These are phyloP conservation scores for Coffea humblotiana DNA, from an alignment of 305 asterid species.

Conservation along the genomic window DNA sequence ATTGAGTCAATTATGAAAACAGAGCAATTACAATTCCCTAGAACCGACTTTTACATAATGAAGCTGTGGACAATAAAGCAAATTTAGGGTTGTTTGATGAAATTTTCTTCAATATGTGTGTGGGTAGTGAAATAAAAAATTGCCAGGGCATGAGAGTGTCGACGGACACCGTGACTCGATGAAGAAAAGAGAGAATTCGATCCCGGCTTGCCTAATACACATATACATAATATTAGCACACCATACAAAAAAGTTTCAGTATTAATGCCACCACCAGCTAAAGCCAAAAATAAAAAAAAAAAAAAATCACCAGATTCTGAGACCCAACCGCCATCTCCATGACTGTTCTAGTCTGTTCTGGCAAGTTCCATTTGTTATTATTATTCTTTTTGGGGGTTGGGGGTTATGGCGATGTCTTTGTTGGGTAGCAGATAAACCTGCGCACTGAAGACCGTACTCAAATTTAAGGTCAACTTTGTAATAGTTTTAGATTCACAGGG, in stretches of 20 bases:
- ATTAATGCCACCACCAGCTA: neutral
- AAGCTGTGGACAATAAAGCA: too few species aligned
- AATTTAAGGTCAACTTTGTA: too few species aligned
- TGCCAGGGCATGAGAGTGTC: too few species aligned
- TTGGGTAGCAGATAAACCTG: conserved; percentile 43
- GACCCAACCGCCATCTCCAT: conserved; percentile 32
- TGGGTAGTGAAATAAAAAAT: too few species aligned
- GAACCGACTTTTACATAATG: too few species aligned
- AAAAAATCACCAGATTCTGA: neutral
- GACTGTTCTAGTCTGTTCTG: conserved; percentile 15
- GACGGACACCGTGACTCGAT: neutral
- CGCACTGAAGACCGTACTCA: too few species aligned
- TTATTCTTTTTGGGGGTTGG: neutral
- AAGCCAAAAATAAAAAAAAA: neutral
- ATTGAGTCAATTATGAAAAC: too few species aligned
- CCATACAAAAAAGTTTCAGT: neutral
- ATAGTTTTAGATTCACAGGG: too few species aligned
- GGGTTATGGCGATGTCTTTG: neutral
- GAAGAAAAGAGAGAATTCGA: neutral
- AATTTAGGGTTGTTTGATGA: too few species aligned
- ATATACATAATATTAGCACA: neutral
- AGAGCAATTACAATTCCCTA: too few species aligned
- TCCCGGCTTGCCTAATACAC: neutral
- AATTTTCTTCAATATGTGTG: too few species aligned
- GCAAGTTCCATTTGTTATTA: neutral